phyloP scores from a whole-genome alignment of 495 filamentous ascomycete species.

The Lasiosphaeria hispida region DNA sequence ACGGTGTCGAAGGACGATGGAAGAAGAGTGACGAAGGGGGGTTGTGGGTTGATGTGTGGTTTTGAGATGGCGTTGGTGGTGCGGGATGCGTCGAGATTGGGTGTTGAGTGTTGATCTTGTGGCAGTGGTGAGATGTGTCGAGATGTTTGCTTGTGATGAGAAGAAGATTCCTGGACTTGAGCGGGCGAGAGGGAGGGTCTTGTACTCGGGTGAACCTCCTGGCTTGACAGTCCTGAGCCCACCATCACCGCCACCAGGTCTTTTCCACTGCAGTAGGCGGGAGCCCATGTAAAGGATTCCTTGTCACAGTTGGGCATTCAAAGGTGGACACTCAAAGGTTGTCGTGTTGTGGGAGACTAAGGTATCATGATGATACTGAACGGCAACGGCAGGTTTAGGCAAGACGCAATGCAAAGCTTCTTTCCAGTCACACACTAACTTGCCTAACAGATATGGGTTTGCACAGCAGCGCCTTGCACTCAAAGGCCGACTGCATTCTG shows the following conservation, averaged over 20 bases:
- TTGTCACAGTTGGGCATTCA: too few relatives aligned
- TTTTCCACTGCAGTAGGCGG: too few relatives aligned
- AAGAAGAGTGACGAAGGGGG: background rate
- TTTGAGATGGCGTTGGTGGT: background rate
- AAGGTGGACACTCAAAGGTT: too few relatives aligned
- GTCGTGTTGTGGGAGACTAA: too few relatives aligned
- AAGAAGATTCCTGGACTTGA: background rate
- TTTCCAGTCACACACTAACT: too few relatives aligned
- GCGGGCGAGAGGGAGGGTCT: background rate
- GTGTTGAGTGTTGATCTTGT: background rate
- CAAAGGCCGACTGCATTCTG: too few relatives aligned
- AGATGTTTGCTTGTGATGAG: background rate
- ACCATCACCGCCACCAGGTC: background rate
- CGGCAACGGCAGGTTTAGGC: too few relatives aligned
- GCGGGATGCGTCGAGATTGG: background rate
- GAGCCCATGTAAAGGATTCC: too few relatives aligned
- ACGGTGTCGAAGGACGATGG: background rate
- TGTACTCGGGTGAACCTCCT: background rate
- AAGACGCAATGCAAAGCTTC: too few relatives aligned
- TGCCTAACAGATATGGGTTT: too few relatives aligned
- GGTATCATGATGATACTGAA: too few relatives aligned
- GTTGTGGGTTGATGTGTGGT: background rate
- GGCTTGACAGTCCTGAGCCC: background rate
- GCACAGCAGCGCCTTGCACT: too few relatives aligned
- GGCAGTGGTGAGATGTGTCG: background rate